A percentile compares a stretch with the other conserved stretches of the same genome.
phyloP scores from a whole-genome alignment of 2,329 filamentous ascomycete species.

The Aspergillus nomiae region DNA sequence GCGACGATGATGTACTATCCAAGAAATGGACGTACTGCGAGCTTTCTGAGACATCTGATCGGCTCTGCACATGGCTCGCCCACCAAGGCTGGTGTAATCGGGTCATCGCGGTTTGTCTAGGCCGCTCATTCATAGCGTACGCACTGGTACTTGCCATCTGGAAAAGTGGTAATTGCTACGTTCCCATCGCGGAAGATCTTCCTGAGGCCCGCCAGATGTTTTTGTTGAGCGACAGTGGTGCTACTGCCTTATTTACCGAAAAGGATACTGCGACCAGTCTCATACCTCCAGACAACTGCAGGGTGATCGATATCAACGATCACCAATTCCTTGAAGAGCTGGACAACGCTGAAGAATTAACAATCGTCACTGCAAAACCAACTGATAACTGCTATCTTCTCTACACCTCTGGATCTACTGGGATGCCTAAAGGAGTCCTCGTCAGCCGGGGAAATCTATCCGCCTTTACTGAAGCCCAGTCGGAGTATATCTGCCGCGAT shows the following conservation, averaged over 20 bases:
- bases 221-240: neutral
- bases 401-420: slow-evolving; percentile 19
- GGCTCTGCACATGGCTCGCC: neutral
- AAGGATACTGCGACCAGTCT: neutral
- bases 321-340: neutral
- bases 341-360: neutral
- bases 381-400: slow-evolving; percentile 13
- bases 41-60: neutral
- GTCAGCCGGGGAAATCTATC: slow-evolving; percentile 14
- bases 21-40: neutral
- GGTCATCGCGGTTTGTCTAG: neutral
- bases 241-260: neutral
- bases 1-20: neutral
- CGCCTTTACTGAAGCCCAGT: slow-evolving; percentile 14
- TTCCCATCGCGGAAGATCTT: slow-evolving; percentile 16
- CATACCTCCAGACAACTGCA: neutral
- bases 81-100: neutral
- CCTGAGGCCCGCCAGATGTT: slow-evolving; percentile 11
- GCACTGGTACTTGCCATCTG: slow-evolving; percentile 14
- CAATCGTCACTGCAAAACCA: too few relatives aligned
- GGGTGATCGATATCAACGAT: neutral
- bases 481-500: slow-evolving; percentile 17
- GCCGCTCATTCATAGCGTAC: slow-evolving; percentile 12
- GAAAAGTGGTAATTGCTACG: slow-evolving; percentile 17
- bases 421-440: slow-evolving; percentile 18